Evolutionary conservation across 2,329 filamentous ascomycete species (phyloP).

Genomic region (Phaeophleospora eucalypticola): DNA sequence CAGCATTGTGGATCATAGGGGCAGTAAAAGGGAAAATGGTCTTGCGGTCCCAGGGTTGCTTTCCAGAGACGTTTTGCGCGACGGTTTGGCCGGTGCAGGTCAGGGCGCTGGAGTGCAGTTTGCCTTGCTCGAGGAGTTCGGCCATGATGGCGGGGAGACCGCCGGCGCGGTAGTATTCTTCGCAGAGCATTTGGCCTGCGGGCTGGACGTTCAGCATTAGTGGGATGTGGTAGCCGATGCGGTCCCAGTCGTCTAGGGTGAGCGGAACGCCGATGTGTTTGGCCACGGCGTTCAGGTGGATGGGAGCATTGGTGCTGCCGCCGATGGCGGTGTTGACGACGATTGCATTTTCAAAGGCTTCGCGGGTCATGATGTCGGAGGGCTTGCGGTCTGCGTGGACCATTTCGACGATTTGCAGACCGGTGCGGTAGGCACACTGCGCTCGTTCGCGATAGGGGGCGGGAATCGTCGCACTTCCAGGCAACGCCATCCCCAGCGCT

Average conservation of each 20-base stretch:
- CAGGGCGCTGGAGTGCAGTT: conserved; percentile 41
- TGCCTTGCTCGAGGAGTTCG: conserved; percentile 48
- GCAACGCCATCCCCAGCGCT: conserved; percentile 30
- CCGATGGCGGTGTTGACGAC: conserved; percentile 54
- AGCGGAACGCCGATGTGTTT: conserved; percentile 51
- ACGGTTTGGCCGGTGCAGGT: conserved; percentile 48
- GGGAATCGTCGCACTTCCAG: conserved; percentile 28
- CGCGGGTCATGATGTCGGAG: conserved; percentile 52
- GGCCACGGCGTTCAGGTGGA: conserved; percentile 54
- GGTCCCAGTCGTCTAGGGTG: conserved; percentile 53
- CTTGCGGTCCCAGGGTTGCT: conserved; percentile 48
- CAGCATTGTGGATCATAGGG: conserved; percentile 49
- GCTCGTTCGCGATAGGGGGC: conserved; percentile 29
- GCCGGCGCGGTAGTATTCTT: conserved; percentile 53
- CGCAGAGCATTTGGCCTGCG: conserved; percentile 50
- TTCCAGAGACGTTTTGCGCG: conserved; percentile 41
- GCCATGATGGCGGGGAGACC: conserved; percentile 53
- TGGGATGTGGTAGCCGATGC: conserved; percentile 47
- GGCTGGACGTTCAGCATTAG: conserved; percentile 55
- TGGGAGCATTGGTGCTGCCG: conserved; percentile 55
- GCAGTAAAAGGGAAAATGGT: conserved; percentile 45
- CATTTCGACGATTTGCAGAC: conserved; percentile 31
- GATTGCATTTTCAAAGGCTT: conserved; percentile 56
- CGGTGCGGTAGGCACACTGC: conserved; percentile 30
- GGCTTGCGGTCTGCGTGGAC: conserved; percentile 35